Percentiles rank a stretch among this genome's conserved stretches.
Evolutionary conservation across 768 basidiomycete species (phyloP).

Genomic region (Boletus rubropictus): DNA sequence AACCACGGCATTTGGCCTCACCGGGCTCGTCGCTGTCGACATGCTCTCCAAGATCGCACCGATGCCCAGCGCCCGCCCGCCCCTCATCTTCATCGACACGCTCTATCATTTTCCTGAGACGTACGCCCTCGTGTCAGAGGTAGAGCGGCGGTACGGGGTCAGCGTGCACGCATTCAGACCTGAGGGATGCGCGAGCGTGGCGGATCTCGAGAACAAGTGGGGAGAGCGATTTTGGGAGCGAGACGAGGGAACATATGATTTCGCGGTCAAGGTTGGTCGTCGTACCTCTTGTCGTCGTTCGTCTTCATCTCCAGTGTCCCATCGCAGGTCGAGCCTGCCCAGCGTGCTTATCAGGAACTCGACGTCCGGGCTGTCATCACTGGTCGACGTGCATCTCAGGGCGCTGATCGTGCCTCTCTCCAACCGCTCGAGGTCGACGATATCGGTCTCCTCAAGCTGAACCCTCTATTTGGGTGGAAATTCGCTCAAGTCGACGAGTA

Average conservation of each 20-base stretch:
- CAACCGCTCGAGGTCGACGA: conserved; percentile 86
- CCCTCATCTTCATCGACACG: conserved; percentile 94
- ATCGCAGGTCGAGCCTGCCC: conserved; percentile 85
- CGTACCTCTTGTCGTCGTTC: background rate
- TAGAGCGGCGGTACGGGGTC: conserved; percentile 67
- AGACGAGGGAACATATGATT: conserved; percentile 87
- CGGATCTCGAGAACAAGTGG: conserved; percentile 74
- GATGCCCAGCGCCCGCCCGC: conserved; percentile 45
- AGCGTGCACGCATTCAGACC: conserved; percentile 78
- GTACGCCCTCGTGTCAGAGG: conserved; percentile 80
- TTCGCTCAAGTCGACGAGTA: conserved; percentile 83
- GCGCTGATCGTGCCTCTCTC: conserved; percentile 77
- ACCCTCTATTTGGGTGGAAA: conserved; percentile 87
- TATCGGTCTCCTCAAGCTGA: conserved; percentile 88
- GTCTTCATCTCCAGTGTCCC: background rate
- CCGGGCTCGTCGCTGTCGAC: conserved; percentile 88
- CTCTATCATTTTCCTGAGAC: conserved; percentile 95
- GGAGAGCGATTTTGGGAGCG: conserved; percentile 83
- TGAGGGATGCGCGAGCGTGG: conserved; percentile 54
- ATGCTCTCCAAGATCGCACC: conserved; percentile 84
- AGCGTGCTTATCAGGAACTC: conserved; percentile 76
- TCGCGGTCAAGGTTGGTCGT: conserved; percentile 72
- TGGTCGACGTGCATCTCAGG: conserved; percentile 91
- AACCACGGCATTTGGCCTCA: conserved; percentile 95
- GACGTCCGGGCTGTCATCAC: conserved; percentile 86